Percentiles rank a stretch among this genome's conserved stretches.
These are phyloP conservation scores for Arthroderma sp. DNA, from an alignment of 2,329 filamentous ascomycete genomes.

Conservation along the genomic window DNA sequence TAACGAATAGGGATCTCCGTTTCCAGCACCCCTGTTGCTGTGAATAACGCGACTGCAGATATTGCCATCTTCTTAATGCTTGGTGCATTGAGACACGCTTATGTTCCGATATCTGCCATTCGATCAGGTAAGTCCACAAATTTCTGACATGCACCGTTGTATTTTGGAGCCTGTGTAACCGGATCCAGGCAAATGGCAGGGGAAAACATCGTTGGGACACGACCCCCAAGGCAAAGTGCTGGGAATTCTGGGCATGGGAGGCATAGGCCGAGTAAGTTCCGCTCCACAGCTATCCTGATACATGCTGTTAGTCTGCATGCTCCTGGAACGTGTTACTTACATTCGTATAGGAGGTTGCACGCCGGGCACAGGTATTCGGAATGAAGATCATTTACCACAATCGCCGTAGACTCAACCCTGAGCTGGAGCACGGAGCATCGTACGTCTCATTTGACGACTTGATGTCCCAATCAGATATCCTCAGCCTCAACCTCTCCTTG, in stretches of 20 bases:
- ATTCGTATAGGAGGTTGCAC: constrained; percentile 30
- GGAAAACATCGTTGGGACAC: constrained; percentile 29
- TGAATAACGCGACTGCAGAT: constrained; percentile 36
- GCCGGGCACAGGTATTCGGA: constrained; percentile 32
- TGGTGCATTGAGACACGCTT: constrained; percentile 32
- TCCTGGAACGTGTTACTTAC: not conserved
- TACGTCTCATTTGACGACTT: constrained; percentile 36
- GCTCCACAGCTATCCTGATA: too few species aligned
- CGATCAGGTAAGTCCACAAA: constrained; percentile 21
- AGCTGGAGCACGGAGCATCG: constrained; percentile 28
- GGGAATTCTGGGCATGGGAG: constrained; percentile 37
- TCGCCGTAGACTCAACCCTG: constrained; percentile 27
- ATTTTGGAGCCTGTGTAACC: not conserved
- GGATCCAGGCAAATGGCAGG: constrained; percentile 27
- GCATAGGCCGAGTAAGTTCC: constrained; percentile 31
- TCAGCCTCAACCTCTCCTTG: constrained; percentile 34
- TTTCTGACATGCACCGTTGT: not conserved
- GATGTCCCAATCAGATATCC: constrained; percentile 33
- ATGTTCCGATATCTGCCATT: constrained; percentile 29
- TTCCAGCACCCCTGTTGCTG: constrained; percentile 34
- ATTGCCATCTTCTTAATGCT: constrained; percentile 36
- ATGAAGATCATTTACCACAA: constrained; percentile 38
- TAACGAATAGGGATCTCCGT: constrained; percentile 22
- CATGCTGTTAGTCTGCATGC: too few species aligned
- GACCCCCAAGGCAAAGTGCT: constrained; percentile 34